Evolutionary conservation across 2,329 filamentous ascomycete species (phyloP).

Genomic region (Sclerotinia spermophila): DNA sequence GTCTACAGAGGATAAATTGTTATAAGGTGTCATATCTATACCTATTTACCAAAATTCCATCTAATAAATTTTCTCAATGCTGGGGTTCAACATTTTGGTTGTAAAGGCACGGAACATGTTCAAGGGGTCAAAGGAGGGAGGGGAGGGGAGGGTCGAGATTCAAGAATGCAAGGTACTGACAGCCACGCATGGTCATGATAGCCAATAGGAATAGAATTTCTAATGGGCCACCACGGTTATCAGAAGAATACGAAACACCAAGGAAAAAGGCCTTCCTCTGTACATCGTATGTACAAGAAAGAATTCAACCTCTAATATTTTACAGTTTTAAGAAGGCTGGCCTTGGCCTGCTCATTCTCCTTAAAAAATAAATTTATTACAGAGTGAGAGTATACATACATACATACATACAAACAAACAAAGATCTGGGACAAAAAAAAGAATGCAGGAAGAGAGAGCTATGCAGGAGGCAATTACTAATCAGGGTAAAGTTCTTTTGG

Average conservation of each 20-base stretch:
- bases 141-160: background rate
- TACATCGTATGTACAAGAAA: background rate
- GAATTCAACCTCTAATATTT: background rate
- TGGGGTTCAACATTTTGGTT: background rate
- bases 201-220: background rate
- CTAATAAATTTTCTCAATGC: background rate
- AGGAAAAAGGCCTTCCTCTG: background rate
- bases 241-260: background rate
- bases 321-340: background rate
- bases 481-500: background rate
- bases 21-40: background rate
- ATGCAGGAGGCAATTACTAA: background rate
- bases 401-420: too few relatives aligned
- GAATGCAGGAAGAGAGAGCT: background rate
- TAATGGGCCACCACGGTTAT: background rate
- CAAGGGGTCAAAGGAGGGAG: background rate
- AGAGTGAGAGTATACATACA: too few relatives aligned
- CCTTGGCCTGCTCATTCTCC: background rate
- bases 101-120: background rate
- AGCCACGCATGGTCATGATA: background rate
- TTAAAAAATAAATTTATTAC: background rate
- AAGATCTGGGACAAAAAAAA: background rate
- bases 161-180: slow-evolving; percentile 16
- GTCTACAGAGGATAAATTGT: too few relatives aligned
- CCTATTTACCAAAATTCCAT: background rate